Conservation (phyloP, 768 basidiomycete species). For the Mycena sanguinolenta region DNA sequence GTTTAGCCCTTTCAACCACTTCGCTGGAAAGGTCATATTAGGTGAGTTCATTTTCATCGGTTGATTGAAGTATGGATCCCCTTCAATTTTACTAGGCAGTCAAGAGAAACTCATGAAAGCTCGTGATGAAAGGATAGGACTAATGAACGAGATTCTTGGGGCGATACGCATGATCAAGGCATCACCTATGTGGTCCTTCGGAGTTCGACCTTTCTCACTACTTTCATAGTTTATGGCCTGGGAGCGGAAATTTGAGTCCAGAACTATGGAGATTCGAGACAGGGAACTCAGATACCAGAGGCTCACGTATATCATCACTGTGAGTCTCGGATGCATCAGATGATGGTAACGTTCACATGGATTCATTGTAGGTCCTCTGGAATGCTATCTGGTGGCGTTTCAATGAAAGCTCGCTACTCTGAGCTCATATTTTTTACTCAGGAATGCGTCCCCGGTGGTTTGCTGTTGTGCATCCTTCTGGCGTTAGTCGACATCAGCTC, state of each 20-base stretch:
- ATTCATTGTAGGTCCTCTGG: constrained; percentile 52
- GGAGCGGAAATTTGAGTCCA: constrained; percentile 90
- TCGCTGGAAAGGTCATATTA: constrained; percentile 78
- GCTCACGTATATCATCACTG: constrained; percentile 88
- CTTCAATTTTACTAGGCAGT: constrained; percentile 43
- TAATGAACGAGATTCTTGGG: constrained; percentile 88
- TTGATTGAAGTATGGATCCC: background rate
- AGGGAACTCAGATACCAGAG: constrained; percentile 88
- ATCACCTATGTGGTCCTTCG: constrained; percentile 6
- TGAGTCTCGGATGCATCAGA: constrained; percentile 40
- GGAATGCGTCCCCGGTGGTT: constrained; percentile 49
- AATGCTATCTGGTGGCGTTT: constrained; percentile 56
- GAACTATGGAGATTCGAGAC: constrained; percentile 77
- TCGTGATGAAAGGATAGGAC: constrained; percentile 86
- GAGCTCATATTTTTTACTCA: background rate
- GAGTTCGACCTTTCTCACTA: background rate
- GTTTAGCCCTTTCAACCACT: constrained; percentile 79
- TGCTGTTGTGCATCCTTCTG: constrained; percentile 52
- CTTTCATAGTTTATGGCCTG: constrained; percentile 85
- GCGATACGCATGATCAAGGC: constrained; percentile 92
- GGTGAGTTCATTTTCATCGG: constrained; percentile 35
- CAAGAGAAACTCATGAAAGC: constrained; percentile 85
- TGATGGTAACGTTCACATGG: background rate
- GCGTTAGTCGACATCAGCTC: constrained; percentile 52
- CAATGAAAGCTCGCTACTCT: background rate